Evolutionary conservation across 345 rosid species (phyloP).

Genomic region (Acer yangbiense): DNA sequence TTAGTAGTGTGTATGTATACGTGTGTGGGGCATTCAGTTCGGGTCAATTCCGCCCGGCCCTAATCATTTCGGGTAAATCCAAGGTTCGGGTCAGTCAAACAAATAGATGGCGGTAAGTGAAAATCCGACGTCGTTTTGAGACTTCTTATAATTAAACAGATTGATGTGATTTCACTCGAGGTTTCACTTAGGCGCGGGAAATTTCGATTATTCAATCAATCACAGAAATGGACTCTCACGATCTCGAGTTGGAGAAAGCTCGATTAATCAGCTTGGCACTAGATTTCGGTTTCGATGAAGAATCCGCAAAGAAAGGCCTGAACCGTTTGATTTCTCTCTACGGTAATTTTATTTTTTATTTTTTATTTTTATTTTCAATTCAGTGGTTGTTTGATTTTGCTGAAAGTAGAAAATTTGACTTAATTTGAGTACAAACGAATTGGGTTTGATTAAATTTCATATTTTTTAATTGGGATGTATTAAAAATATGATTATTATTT

Average conservation of each 20-base stretch:
- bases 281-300: conserved; percentile 68
- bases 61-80: neutral
- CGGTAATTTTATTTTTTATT: conserved; percentile 37
- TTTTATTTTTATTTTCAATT: neutral
- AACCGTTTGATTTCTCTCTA: conserved; percentile 74
- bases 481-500: neutral
- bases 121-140: neutral
- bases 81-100: neutral
- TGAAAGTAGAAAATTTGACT: neutral
- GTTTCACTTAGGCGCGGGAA: conserved; percentile 32
- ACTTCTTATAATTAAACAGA: neutral
- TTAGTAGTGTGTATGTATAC: too few species aligned
- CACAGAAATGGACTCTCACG: conserved; percentile 36
- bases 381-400: neutral
- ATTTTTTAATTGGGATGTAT: neutral
- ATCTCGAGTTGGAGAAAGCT: conserved; percentile 65
- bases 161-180: neutral
- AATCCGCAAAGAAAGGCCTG: conserved; percentile 58
- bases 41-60: too few species aligned
- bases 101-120: neutral
- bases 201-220: neutral
- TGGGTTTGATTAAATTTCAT: neutral
- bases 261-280: conserved; percentile 70
- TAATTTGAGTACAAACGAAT: neutral
- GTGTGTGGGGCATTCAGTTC: too few species aligned